phyloP scores from a whole-genome alignment of 177 flowering plant genomes.

The Telopea speciosissima region DNA sequence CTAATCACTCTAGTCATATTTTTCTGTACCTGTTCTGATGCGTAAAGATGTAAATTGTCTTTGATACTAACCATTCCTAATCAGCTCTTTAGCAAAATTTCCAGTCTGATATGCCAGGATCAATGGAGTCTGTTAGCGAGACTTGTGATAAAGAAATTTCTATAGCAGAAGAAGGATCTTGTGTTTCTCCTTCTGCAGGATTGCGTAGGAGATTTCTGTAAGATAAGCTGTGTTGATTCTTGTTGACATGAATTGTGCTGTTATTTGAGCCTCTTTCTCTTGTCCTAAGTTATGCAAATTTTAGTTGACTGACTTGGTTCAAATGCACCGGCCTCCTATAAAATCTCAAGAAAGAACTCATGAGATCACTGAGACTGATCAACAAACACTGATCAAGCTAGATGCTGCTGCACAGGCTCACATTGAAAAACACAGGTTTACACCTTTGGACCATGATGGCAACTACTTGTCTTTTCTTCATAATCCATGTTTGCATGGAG shows the following conservation, averaged over 20 bases:
- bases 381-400: conserved; percentile 49
- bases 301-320: conserved; percentile 2
- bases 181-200: conserved; percentile 39
- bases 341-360: conserved; percentile 32
- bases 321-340: conserved; percentile 32
- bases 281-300: neutral
- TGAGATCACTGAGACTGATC: conserved; percentile 29
- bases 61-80: neutral
- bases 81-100: conserved; percentile 9
- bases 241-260: neutral
- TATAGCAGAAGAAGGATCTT: conserved; percentile 28
- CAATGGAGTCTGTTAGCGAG: conserved; percentile 26
- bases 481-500: neutral
- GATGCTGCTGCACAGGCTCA: conserved; percentile 66
- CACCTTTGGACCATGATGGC: conserved; percentile 2
- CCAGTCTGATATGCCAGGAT: conserved; percentile 33
- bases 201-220: conserved; percentile 71
- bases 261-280: neutral
- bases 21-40: neutral
- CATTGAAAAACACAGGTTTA: conserved; percentile 87
- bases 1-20: too few relatives aligned
- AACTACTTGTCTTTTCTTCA: neutral
- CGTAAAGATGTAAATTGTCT: too few relatives aligned
- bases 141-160: conserved; percentile 23
- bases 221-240: conserved; percentile 14